Evolutionary conservation across 192 early-diverging fungal genomes (phyloP).

Genomic region (Cetraspora pellucida): DNA sequence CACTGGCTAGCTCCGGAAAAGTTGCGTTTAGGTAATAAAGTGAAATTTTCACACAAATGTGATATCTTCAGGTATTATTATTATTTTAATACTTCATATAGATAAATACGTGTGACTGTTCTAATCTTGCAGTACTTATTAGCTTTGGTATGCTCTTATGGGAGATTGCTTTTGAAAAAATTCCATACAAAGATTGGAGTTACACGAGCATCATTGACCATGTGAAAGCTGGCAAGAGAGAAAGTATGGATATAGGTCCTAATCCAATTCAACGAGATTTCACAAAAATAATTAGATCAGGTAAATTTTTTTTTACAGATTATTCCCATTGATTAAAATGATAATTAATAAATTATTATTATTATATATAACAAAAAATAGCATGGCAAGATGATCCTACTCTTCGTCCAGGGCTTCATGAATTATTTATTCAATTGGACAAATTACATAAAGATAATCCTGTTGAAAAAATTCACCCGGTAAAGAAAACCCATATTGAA

Average conservation of each 20-base stretch:
- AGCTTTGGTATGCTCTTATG: conserved; percentile 29
- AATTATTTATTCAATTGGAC: conserved; percentile 13
- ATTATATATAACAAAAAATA: background rate
- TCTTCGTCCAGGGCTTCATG: background rate
- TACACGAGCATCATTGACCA: conserved; percentile 18
- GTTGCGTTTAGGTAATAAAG: background rate
- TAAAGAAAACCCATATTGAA: background rate
- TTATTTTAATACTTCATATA: background rate
- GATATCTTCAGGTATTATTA: conserved; percentile 24
- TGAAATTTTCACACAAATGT: conserved; percentile 19
- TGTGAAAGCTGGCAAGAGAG: conserved; percentile 18
- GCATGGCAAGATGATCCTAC: conserved; percentile 19
- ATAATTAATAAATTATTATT: background rate
- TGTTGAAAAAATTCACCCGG: background rate
- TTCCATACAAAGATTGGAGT: conserved; percentile 20
- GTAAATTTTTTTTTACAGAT: background rate
- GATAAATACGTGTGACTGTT: background rate
- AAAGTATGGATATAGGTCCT: background rate
- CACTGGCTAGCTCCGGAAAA: conserved; percentile 28
- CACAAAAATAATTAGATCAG: conserved; percentile 6
- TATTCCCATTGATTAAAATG: background rate
- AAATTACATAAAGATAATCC: background rate
- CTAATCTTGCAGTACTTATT: background rate
- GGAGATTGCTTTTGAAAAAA: conserved; percentile 12
- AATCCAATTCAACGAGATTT: background rate